A percentile compares a stretch with the other conserved stretches of the same genome.
Conservation (phyloP, 2,329 filamentous ascomycete genomes). For the Monilinia laxa region DNA sequence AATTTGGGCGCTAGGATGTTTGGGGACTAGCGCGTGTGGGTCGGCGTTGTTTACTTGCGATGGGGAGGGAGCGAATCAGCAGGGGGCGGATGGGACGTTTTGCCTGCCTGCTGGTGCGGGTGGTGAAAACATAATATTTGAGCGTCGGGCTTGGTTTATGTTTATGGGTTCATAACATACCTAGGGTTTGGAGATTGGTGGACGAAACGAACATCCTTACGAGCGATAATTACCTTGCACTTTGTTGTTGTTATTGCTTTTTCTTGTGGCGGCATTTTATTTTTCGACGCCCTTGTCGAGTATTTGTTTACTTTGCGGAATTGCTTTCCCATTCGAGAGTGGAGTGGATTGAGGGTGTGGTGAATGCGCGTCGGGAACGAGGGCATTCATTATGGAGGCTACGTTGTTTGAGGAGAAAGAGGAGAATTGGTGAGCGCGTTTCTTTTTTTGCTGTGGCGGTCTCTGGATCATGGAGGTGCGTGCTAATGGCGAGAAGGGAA, state of each 20-base stretch:
- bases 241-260: neutral
- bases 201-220: slow-evolving; percentile 9
- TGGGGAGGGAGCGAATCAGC: slow-evolving; percentile 11
- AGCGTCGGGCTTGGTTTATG: neutral
- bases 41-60: slow-evolving; percentile 19
- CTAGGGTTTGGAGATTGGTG: neutral
- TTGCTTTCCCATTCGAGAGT: neutral
- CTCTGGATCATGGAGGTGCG: neutral
- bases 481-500: slow-evolving; percentile 28
- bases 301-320: neutral
- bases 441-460: neutral
- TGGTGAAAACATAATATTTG: neutral
- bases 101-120: neutral
- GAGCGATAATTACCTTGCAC: neutral
- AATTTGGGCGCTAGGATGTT: slow-evolving; percentile 31
- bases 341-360: neutral
- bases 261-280: neutral
- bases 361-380: neutral
- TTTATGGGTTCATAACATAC: slow-evolving; percentile 3
- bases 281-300: no score
- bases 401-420: slow-evolving; percentile 16
- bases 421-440: slow-evolving; percentile 28
- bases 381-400: slow-evolving; percentile 10
- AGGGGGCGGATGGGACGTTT: neutral
- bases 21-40: slow-evolving; percentile 5